A percentile compares a stretch with the other conserved stretches of the same genome.
Conservation (phyloP, 805 yeast genomes). For the Millerago galiae region DNA sequence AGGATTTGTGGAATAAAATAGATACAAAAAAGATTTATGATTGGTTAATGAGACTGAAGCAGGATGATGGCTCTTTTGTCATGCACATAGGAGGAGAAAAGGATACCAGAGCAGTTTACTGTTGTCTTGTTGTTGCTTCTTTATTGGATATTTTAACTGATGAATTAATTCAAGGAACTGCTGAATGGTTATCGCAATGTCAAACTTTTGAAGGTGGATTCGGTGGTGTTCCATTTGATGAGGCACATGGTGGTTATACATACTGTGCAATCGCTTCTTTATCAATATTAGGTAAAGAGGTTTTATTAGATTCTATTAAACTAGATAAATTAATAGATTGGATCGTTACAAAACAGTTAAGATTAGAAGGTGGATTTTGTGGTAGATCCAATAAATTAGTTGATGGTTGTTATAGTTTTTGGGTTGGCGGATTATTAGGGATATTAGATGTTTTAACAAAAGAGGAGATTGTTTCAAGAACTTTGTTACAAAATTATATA, state of each 20-base stretch:
- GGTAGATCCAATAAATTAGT: conserved; percentile 93
- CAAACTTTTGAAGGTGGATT: conserved; percentile 97
- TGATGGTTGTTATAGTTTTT: conserved; percentile 92
- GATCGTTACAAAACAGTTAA: conserved; percentile 64
- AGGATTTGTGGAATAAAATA: conserved; percentile 35
- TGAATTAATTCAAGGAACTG: conserved; percentile 46
- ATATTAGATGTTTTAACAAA: conserved; percentile 49
- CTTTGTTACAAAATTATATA: conserved; percentile 57
- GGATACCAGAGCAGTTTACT: conserved; percentile 82
- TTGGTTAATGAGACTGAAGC: conserved; percentile 65
- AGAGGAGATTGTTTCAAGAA: conserved; percentile 41
- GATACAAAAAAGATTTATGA: conserved; percentile 41
- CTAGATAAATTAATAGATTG: conserved; percentile 51
- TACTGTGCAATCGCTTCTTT: conserved; percentile 78
- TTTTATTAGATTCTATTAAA: conserved; percentile 33
- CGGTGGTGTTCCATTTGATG: conserved; percentile 73
- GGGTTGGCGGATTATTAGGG: conserved; percentile 82
- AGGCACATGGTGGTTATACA: conserved; percentile 97
- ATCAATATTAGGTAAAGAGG: conserved; percentile 35
- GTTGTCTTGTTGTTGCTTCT: conserved; percentile 71
- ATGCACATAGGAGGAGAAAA: conserved; percentile 77
- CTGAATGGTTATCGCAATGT: conserved; percentile 58
- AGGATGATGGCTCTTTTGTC: conserved; percentile 64
- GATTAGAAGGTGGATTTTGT: conserved; percentile 76
- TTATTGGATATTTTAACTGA: conserved; percentile 57